Evolutionary conservation across 768 basidiomycete species (phyloP).

Genomic region (Trametes coccinea): DNA sequence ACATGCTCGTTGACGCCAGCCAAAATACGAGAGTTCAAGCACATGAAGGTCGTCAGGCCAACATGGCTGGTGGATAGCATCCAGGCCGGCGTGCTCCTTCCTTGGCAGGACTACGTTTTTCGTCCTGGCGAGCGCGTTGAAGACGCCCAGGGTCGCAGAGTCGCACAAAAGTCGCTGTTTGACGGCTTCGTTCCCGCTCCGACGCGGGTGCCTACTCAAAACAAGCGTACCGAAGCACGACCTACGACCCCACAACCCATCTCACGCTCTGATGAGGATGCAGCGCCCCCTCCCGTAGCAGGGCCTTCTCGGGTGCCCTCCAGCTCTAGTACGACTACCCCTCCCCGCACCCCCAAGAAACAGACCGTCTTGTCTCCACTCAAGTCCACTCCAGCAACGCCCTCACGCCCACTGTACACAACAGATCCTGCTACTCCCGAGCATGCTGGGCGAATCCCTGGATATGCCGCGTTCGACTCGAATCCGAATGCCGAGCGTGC

Average conservation of each 20-base stretch:
- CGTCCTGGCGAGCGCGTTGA: slow-evolving; percentile 50
- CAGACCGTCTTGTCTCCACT: slow-evolving; percentile 8
- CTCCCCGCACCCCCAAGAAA: slow-evolving; percentile 23
- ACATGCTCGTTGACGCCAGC: slow-evolving; percentile 88
- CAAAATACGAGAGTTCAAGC: slow-evolving; percentile 84
- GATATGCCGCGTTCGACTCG: slow-evolving; percentile 67
- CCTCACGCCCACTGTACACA: slow-evolving; percentile 33
- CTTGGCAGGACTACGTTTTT: slow-evolving; percentile 79
- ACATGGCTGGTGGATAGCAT: slow-evolving; percentile 87
- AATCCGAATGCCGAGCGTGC: slow-evolving; percentile 75
- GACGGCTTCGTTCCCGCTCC: slow-evolving; percentile 23
- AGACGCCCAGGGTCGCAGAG: slow-evolving; percentile 47
- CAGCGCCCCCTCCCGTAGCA: background rate
- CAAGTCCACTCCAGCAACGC: slow-evolving; percentile 9
- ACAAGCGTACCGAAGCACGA: background rate
- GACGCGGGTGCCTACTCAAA: background rate
- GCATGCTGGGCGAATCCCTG: slow-evolving; percentile 50
- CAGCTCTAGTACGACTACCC: background rate
- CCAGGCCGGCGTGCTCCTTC: slow-evolving; percentile 62
- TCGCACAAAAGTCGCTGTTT: slow-evolving; percentile 39
- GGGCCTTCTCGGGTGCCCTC: slow-evolving; percentile 1
- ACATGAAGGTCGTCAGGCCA: slow-evolving; percentile 88
- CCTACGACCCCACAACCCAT: background rate
- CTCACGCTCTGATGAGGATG: background rate
- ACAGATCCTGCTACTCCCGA: slow-evolving; percentile 46